Conservation (phyloP, 2,329 filamentous ascomycete genomes). For the Aschersonia sp. region DNA sequence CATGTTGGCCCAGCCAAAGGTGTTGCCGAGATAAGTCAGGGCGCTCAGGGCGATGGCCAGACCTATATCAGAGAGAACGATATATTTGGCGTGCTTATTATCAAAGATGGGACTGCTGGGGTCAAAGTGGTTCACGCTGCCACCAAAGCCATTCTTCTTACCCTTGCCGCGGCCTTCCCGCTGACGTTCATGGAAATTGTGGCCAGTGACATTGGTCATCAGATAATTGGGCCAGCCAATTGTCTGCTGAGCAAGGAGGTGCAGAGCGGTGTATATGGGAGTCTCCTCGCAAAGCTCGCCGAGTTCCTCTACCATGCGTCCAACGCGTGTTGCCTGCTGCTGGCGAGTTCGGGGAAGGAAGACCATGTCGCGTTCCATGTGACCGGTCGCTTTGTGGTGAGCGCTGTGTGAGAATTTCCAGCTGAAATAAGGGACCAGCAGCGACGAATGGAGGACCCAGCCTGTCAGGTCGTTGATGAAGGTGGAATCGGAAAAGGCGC, state of each 20-base stretch:
- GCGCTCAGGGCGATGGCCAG: constrained; percentile 45
- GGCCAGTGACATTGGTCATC: constrained; percentile 81
- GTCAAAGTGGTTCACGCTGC: constrained; percentile 90
- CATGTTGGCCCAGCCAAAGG: constrained; percentile 74
- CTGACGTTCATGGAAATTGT: constrained; percentile 87
- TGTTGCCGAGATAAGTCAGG: constrained; percentile 57
- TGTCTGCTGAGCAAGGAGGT: constrained; percentile 74
- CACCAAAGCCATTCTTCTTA: constrained; percentile 69
- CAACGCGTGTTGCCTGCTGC: constrained; percentile 60
- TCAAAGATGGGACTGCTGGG: constrained; percentile 82
- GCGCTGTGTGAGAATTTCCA: constrained; percentile 99
- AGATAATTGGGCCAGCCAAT: constrained; percentile 91
- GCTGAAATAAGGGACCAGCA: constrained; percentile 94
- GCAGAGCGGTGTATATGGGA: constrained; percentile 62
- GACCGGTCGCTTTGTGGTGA: constrained; percentile 97
- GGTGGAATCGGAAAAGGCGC: constrained; percentile 89
- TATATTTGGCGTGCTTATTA: constrained; percentile 75
- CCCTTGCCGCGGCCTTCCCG: constrained; percentile 84
- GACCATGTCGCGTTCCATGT: constrained; percentile 98
- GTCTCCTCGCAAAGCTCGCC: constrained; percentile 89
- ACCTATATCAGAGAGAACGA: constrained; percentile 76
- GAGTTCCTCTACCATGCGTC: constrained; percentile 65
- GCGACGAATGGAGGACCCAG: constrained; percentile 76
- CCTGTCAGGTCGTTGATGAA: constrained; percentile 82
- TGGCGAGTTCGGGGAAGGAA: constrained; percentile 90